Base-by-base conservation (phyloP, 2,329 filamentous ascomycete genomes). In the Microsporum audouinii region DNA sequence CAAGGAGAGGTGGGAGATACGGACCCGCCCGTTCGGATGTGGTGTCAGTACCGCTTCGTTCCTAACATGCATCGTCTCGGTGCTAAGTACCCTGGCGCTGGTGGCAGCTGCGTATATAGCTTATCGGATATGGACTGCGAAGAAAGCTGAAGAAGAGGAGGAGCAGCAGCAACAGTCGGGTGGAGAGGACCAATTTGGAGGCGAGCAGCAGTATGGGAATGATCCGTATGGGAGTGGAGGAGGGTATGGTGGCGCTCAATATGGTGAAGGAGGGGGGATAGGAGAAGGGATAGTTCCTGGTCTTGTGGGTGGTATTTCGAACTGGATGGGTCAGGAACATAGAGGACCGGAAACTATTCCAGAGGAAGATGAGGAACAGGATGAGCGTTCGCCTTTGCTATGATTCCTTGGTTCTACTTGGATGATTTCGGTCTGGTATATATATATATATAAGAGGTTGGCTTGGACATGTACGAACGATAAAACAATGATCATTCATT, bases 1-100 rank as follows among this genome's bases (percentile, higher is more conserved):
- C 23, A 68, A 71, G 55, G 75, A 77, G 67, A 66, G 72, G 59
- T 77, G 75, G 75, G 75, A 77, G 57, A 65, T 77, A 27, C 69
- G 75, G 5, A 68, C 73, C 8, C 59, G 65, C 14, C 71, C 73
- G 0, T 71, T 77, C 27, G 73, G 74, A 27, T 77, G 75, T 58
- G 67, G 71, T 45, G 73, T 75, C 33, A 76, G 74, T 61, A 75
- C 73, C 0, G 64, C 73, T 62, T 76, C 73, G 2, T 67, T 76
- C 34, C 49, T 77, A 17, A 72, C 72, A 17, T 68, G 69, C 10
- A 45, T 71, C 0, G 68, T 70, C 12, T 66, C 73, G 10, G 67
- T 76, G 17, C 5, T 71, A 3, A 65, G 66, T 5, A 74, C 71
- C 10, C 29, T 72, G 38, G 63, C 58, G 3, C 56, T 68, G n/a